Conservation (phyloP, 805 yeast species). For the Lipomyces yamanashiensis region DNA sequence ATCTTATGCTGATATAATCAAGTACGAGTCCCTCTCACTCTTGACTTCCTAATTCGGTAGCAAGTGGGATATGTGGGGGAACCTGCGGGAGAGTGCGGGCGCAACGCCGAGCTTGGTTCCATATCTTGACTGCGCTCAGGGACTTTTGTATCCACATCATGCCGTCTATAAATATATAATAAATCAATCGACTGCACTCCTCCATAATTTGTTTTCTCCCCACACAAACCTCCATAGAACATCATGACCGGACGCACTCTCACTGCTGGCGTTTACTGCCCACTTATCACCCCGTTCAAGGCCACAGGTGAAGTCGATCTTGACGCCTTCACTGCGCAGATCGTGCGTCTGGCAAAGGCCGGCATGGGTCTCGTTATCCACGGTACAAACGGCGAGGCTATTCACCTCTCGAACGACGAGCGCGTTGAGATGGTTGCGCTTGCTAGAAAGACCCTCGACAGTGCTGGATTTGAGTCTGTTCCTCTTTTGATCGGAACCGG, state of each 20-base stretch:
- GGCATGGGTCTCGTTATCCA: slow-evolving; percentile 37
- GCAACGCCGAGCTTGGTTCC: background rate
- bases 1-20: too few relatives aligned
- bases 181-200: background rate
- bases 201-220: background rate
- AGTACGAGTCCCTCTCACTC: too few relatives aligned
- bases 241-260: slow-evolving; percentile 16
- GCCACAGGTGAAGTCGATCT: slow-evolving; percentile 28
- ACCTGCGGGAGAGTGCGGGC: too few relatives aligned
- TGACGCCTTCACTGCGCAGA: slow-evolving; percentile 33
- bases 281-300: slow-evolving; percentile 30
- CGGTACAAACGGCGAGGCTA: slow-evolving; percentile 45
- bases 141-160: too few relatives aligned
- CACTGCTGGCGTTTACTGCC: slow-evolving; percentile 34
- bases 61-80: too few relatives aligned
- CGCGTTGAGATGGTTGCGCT: slow-evolving; percentile 44
- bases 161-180: too few relatives aligned
- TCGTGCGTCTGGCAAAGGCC: slow-evolving; percentile 35
- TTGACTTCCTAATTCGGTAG: too few relatives aligned
- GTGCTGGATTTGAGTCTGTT: slow-evolving; percentile 47
- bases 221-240: too few relatives aligned
- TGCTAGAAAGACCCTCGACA: slow-evolving; percentile 44
- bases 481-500: slow-evolving; percentile 57
- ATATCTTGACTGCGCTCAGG: background rate
- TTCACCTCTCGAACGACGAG: slow-evolving; percentile 55